Evolutionary conservation across 2,329 filamentous ascomycete genomes (phyloP), one percentile per base, ranked within the genome.

Genomic region (Aspergillus proliferans): DNA sequence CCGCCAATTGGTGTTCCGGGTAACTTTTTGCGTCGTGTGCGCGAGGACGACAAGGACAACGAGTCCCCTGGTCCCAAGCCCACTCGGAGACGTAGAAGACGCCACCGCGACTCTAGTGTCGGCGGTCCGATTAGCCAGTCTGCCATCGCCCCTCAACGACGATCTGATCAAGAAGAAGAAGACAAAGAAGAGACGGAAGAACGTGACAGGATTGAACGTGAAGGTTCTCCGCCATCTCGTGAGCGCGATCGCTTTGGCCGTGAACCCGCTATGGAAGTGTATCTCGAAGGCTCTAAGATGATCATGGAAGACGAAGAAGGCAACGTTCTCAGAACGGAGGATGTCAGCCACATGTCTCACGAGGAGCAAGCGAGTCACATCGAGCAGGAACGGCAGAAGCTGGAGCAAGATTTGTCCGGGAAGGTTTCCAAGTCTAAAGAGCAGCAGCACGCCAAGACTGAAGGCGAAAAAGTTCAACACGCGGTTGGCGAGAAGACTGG

Each of bases 91-190:
- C 53, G 77, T 10, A 69, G 80, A 48, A 81, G 83, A 52, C 84
- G 82, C 44, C 84, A 80, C 61, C 85, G 81, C 76, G 85, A 88
- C n/a, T 79, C 81, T 58, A 87, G 84, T 2, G 85, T 87, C 3
- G 93, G 93, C 52, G 93, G 93, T 0, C 93, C 90, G 3, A 86
- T 97, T 58, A 87, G 82, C 52, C 84, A 94, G 62, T 95, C 92
- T 33, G 93, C 93, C 21, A 96, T 97, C 58, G 84, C 81, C 56
- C 93, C 93, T 33, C 70, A 73, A 43, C 70, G 60, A 52, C 65
- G 61, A 49, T 5, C 19, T 9, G 34, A 39, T 14, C 21, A 21
- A 6, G 60, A 60, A 6, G 58, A 56, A 15, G 52, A 40, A 40
- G 38, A 54, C 15, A 59, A 54, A 48, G 54, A 60, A 21, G 55